Evolutionary conservation across 2,329 filamentous ascomycete species (phyloP).

Genomic region (Elsinoe ampelina): DNA sequence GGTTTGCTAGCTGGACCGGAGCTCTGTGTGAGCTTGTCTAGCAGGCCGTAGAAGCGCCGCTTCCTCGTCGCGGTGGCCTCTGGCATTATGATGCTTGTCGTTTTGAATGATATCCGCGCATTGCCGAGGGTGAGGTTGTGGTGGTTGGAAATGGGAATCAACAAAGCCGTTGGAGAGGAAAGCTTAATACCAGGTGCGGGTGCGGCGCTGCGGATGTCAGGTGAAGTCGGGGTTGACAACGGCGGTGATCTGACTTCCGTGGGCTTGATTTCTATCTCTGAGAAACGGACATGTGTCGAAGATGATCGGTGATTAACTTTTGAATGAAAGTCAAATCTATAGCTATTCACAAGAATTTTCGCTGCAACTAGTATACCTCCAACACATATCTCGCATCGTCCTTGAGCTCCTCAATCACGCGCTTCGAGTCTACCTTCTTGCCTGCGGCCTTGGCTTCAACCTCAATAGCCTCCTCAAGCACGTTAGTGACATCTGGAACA

Average conservation of each 20-base stretch:
- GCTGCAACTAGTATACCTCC: conserved; percentile 69
- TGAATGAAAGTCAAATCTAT: not conserved
- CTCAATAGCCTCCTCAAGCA: conserved; percentile 85
- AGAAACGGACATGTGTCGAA: not conserved
- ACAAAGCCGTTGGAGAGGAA: conserved; percentile 6
- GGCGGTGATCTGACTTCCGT: not conserved
- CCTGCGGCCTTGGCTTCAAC: conserved; percentile 58
- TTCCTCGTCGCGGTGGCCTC: conserved; percentile 66
- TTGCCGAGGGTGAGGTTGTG: not conserved
- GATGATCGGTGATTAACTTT: too few species aligned
- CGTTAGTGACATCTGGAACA: conserved; percentile 89
- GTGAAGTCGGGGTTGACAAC: not conserved
- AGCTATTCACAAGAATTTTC: not conserved
- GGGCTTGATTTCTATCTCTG: too few species aligned
- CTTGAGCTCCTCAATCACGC: conserved; percentile 97
- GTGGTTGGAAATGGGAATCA: not conserved
- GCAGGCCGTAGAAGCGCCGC: conserved; percentile 68
- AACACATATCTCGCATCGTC: conserved; percentile 89
- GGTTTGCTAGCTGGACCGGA: conserved; percentile 28
- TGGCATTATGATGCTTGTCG: conserved; percentile 22
- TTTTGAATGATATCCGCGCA: not conserved
- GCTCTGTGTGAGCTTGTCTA: conserved; percentile 49
- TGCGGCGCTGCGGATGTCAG: not conserved
- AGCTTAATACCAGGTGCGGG: conserved; percentile 2
- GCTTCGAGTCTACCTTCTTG: conserved; percentile 74